Percentiles rank a stretch among this genome's conserved stretches.
Conservation (phyloP, 768 basidiomycete genomes). For the Leccinum disarticulatum region DNA sequence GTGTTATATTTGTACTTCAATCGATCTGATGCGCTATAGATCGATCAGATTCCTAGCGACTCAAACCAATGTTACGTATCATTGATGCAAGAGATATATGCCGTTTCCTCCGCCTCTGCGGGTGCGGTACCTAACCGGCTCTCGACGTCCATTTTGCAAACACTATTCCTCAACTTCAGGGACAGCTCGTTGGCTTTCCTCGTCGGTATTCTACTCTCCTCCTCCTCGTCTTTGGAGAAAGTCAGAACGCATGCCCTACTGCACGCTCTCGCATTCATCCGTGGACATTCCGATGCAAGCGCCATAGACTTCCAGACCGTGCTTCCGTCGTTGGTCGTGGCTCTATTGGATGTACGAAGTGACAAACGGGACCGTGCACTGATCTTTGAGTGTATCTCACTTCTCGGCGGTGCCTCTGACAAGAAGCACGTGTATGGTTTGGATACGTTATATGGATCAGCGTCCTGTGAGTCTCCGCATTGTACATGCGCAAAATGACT, state of each 20-base stretch:
- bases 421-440: conserved; percentile 64
- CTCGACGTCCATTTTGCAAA: conserved; percentile 55
- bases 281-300: conserved; percentile 59
- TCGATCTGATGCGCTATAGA: conserved; percentile 16
- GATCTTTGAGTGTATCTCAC: conserved; percentile 56
- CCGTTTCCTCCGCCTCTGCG: conserved; percentile 57
- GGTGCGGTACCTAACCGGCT: conserved; percentile 42
- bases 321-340: conserved; percentile 65
- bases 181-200: conserved; percentile 80
- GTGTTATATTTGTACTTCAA: not conserved
- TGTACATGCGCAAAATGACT: conserved; percentile 2
- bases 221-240: conserved; percentile 26
- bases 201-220: conserved; percentile 62
- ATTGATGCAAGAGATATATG: conserved; percentile 68
- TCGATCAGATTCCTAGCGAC: conserved; percentile 12
- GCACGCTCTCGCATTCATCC: conserved; percentile 79
- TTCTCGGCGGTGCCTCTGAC: conserved; percentile 41
- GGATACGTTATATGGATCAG: conserved; percentile 69
- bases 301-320: conserved; percentile 80
- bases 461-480: conserved; percentile 45
- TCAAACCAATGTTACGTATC: conserved; percentile 46
- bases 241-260: conserved; percentile 59
- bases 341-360: conserved; percentile 38
- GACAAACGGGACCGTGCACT: conserved; percentile 31
- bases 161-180: conserved; percentile 66